A percentile compares a stretch with the other conserved stretches of the same genome.
phyloP scores from a whole-genome alignment of 192 early-diverging fungal genomes.

The Pecoramyces ruminantium region DNA sequence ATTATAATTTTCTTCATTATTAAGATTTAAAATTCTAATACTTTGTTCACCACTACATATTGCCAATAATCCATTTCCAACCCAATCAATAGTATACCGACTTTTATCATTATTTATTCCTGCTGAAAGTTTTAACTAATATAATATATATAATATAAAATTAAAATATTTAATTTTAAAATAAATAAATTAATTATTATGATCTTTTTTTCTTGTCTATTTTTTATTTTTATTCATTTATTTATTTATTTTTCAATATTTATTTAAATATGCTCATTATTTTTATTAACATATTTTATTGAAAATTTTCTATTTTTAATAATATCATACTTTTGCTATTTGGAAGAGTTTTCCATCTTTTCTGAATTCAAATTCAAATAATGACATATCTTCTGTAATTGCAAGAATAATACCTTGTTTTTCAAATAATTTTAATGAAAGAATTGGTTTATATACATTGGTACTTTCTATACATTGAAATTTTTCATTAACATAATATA shows the following conservation, averaged over 20 bases:
- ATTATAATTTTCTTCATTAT: background rate
- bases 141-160: too few relatives aligned
- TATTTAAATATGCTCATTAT: too few relatives aligned
- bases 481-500: background rate
- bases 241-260: too few relatives aligned
- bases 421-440: background rate
- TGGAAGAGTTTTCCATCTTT: background rate
- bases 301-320: too few relatives aligned
- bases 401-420: background rate
- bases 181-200: too few relatives aligned
- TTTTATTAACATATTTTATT: too few relatives aligned
- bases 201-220: too few relatives aligned
- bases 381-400: background rate
- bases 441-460: background rate
- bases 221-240: too few relatives aligned
- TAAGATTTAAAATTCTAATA: background rate
- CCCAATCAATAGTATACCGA: background rate
- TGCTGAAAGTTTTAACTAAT: background rate
- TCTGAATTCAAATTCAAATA: background rate
- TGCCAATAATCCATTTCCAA: background rate
- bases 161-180: too few relatives aligned
- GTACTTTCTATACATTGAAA: background rate
- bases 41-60: background rate
- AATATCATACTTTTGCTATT: background rate
- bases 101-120: background rate